Evolutionary conservation across 352 stramenopile genomes (phyloP), one percentile per base, ranked within the genome.

Genomic region (Pythium vanterpoolii): DNA sequence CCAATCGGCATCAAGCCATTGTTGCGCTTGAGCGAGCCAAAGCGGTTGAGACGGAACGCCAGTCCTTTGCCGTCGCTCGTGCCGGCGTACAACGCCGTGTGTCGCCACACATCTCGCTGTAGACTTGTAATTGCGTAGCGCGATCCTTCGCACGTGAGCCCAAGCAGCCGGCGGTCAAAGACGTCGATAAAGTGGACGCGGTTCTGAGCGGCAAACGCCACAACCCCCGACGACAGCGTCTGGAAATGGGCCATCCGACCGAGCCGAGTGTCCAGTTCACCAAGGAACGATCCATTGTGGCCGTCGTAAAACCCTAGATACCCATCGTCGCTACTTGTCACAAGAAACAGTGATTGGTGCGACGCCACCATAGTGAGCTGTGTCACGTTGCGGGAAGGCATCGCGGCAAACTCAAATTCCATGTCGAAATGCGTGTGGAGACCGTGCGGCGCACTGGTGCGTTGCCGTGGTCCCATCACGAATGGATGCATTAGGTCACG

Each of bases 141-240:
- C 10, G 68, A 68, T 5, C 43, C 62, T 36, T 75, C 61, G 30
- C 72, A 79, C 4, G 43, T 45, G 14, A 74, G 36, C 18, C 23
- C 24, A 0, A 77, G 50, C 16, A 70, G 4, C 1, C 53, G 58
- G 5, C 60, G 61, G 1, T 76, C 59, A 1, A 57, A 26, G 0
- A 39, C 52, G 26, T 79, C 66, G 30, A 68, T 23, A 50, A 79
- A 74, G 44, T 68, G 47, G 39, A 79, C 62, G 8, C 60, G 58
- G 8, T 71, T 77, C 9, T 33, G 38, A 0, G 43, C 43, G 2
- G 56, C 57, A 18, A 76, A 50, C 27, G 65, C 72, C 5, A 75
- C 31, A n/a, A 79, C 50, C 1, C 72, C 68, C 1, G 45, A 55
- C 21, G 59, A 45, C 1, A 79, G 43, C 16, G 51, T 11, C 33